Evolutionary conservation across 371 early-diverging fungal genomes (phyloP).

Genomic region (Scutellospora calospora): DNA sequence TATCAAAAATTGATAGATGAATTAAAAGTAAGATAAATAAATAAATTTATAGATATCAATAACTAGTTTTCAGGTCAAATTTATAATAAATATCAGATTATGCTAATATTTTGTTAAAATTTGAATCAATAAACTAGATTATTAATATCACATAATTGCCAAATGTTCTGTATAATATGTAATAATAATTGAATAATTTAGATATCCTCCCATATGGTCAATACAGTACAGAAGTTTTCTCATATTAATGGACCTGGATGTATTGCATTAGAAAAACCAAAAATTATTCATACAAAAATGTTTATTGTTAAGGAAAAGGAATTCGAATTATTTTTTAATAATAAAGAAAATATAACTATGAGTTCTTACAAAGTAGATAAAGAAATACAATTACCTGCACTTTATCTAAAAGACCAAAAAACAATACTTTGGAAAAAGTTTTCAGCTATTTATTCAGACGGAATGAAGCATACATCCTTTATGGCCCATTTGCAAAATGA

Average conservation of each 20-base stretch:
- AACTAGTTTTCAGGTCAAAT: too few relatives aligned
- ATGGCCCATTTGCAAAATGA: neutral
- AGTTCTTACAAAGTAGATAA: neutral
- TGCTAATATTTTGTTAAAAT: neutral
- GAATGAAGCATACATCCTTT: constrained; percentile 19
- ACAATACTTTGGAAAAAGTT: neutral
- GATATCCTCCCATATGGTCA: neutral
- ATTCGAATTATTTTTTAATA: neutral
- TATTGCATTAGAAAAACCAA: neutral
- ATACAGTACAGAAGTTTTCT: neutral
- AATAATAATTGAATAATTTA: neutral
- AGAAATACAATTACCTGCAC: neutral
- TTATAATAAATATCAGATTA: too few relatives aligned
- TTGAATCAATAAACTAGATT: too few relatives aligned
- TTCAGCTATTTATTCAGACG: neutral
- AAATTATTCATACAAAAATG: neutral
- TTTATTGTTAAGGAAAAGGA: neutral
- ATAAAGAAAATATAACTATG: constrained; percentile 5
- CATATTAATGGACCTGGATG: neutral
- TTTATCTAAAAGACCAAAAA: neutral
- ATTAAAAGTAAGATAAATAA: neutral
- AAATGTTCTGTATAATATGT: neutral
- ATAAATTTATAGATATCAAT: too few relatives aligned
- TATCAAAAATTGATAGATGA: neutral
- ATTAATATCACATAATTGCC: too few relatives aligned